Conservation (phyloP, 768 basidiomycete species). For the Lactarius akahatsu region DNA sequence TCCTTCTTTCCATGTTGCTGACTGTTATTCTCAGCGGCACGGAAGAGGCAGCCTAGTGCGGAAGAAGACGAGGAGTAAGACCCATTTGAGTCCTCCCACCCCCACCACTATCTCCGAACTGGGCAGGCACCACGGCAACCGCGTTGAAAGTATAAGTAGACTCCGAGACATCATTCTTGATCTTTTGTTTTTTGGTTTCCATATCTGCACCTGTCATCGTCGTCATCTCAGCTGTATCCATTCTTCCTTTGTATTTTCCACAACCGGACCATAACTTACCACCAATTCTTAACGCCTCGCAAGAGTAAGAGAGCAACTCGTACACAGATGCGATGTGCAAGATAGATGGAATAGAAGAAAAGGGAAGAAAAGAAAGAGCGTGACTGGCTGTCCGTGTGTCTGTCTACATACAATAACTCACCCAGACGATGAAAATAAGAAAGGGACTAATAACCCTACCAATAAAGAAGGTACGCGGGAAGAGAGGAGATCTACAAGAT, state of each 20-base stretch:
- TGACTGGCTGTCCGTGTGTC: not conserved
- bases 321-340: not conserved
- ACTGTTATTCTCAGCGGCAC: conserved; percentile 1
- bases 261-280: not conserved
- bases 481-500: not conserved
- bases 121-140: not conserved
- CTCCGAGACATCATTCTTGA: not conserved
- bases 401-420: conserved; percentile 1
- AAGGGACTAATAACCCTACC: not conserved
- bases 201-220: not conserved
- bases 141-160: not conserved
- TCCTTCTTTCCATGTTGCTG: too few species aligned
- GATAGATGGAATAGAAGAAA: not conserved
- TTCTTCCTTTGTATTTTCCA: not conserved
- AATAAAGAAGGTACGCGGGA: not conserved
- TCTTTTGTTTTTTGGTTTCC: not conserved
- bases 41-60: conserved; percentile 14
- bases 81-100: not conserved
- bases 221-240: not conserved
- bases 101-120: not conserved
- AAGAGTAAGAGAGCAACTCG: conserved; percentile 1
- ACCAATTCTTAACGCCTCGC: not conserved
- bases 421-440: not conserved
- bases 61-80: conserved; percentile 21
- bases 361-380: not conserved